phyloP scores from a whole-genome alignment of 75 land plant species.

The Chamaecyparis obtusa region DNA sequence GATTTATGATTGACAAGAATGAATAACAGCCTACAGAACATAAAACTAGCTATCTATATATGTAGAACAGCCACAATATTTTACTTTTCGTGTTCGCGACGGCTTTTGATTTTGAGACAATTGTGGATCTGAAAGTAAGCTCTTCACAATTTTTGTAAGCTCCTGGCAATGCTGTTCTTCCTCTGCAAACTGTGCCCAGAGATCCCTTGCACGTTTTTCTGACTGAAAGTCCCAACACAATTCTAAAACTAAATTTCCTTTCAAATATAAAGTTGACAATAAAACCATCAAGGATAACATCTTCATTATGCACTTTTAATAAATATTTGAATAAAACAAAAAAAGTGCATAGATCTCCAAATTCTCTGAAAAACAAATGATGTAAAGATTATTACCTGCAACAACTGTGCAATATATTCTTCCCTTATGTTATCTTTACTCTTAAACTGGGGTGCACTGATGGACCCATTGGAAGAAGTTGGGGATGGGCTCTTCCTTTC shows the following conservation, averaged over 20 bases:
- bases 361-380: background rate
- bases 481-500: background rate
- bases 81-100: constrained; percentile 39
- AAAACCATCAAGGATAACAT: background rate
- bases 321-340: background rate
- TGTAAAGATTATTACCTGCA: constrained; percentile 46
- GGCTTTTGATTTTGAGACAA: constrained; percentile 23
- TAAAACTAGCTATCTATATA: background rate
- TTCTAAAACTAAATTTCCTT: background rate
- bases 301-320: background rate
- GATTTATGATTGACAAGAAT: background rate
- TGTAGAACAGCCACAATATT: background rate
- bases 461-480: background rate
- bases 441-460: background rate
- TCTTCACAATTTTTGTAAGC: constrained; percentile 65
- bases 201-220: constrained; percentile 69
- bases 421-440: constrained; percentile 37
- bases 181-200: constrained; percentile 66
- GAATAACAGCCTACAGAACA: background rate
- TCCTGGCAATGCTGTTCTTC: constrained; percentile 79
- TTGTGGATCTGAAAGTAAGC: constrained; percentile 46
- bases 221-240: constrained; percentile 39
- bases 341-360: background rate
- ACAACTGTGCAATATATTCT: constrained; percentile 60
- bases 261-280: constrained; percentile 7